Evolutionary conservation across 495 filamentous ascomycete genomes (phyloP).

Genomic region (Podospora appendiculata): DNA sequence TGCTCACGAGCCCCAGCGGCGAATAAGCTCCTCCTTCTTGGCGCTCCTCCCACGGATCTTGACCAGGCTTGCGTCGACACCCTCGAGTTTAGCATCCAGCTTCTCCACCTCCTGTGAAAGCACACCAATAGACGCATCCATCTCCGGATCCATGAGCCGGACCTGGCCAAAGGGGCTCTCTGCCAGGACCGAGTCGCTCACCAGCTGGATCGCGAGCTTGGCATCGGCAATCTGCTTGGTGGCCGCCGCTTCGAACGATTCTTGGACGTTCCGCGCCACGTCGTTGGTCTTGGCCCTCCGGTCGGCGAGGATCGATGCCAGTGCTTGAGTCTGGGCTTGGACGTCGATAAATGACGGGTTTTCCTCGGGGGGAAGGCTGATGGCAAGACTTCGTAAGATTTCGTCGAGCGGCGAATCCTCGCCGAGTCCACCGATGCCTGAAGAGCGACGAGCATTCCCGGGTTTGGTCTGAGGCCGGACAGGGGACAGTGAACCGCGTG

Average conservation of each 20-base stretch:
- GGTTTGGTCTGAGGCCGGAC: conserved; percentile 15
- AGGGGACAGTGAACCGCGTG: conserved; percentile 13
- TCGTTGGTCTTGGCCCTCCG: conserved; percentile 25
- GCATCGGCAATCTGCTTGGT: conserved; percentile 30
- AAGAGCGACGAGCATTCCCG: conserved; percentile 16
- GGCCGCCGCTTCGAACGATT: conserved; percentile 27
- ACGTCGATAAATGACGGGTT: neutral
- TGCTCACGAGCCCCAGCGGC: conserved; percentile 26
- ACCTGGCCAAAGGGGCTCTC: conserved; percentile 32
- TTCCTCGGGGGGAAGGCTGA: conserved; percentile 20
- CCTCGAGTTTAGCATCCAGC: conserved; percentile 18
- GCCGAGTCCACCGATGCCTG: conserved; percentile 10
- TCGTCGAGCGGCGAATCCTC: conserved; percentile 24
- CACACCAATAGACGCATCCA: conserved; percentile 26
- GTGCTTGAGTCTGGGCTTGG: conserved; percentile 6
- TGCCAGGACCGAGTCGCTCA: conserved; percentile 34
- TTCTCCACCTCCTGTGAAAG: conserved; percentile 28
- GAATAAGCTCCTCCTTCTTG: conserved; percentile 31
- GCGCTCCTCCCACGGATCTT: conserved; percentile 22
- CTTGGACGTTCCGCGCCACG: conserved; percentile 29
- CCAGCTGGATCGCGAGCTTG: conserved; percentile 29
- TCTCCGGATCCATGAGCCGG: conserved; percentile 32
- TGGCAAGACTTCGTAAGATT: conserved; percentile 20
- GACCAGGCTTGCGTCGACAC: conserved; percentile 16
- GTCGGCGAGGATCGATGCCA: conserved; percentile 20